Evolutionary conservation across 345 rosid genomes (phyloP), one percentile per base, ranked within the genome.

Genomic region (Microthlaspi erraticum): DNA sequence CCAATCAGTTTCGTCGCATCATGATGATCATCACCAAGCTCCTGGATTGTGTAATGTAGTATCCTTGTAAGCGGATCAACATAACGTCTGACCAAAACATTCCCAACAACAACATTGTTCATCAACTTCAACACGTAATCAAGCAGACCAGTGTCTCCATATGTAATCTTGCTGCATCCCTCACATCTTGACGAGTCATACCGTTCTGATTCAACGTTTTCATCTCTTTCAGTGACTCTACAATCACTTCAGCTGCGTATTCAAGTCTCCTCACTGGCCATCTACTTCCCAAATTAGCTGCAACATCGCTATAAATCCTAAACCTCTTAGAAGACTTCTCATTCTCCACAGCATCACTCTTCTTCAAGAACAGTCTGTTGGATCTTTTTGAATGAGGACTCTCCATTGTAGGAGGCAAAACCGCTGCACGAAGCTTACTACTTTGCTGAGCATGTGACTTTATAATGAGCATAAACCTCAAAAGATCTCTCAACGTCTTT

Each of bases 121-220:
- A 93, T 82, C 2, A 88, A 86, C 63, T 93, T 91, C 75, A 93
- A 64, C 34, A 93, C 96, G 56, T 86, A 87, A 64, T 93, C 97
- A 2, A 91, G 81, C 81, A 93, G 76, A 12, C 98, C 97, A 0
- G 96, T 89, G 67, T 93, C 98, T 6, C 98, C 97, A 93, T 91
- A 61, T 87, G 92, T 79, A 84, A 77, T 73, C 98, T 76, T 61
- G 98, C 98, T 34, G 94, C 83, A 79, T 91, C 97, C 77, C 98
- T 84, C 41, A 91, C 86, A 36, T 91, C 94, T 75, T 91, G 97
- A 53, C 98, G 59, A 38, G 85, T 89, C 98, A 93, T 89, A 46
- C 97, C 89, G 8, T 73, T 76, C 23, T 54, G 64, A 8, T 69
- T 81, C 34, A 73, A 64, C 3, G 74, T 77, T 79, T 83, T 84